A percentile compares a stretch with the other conserved stretches of the same genome.
Evolutionary conservation across 768 basidiomycete genomes (phyloP).

Genomic region (Neoboletus brunneissimus): DNA sequence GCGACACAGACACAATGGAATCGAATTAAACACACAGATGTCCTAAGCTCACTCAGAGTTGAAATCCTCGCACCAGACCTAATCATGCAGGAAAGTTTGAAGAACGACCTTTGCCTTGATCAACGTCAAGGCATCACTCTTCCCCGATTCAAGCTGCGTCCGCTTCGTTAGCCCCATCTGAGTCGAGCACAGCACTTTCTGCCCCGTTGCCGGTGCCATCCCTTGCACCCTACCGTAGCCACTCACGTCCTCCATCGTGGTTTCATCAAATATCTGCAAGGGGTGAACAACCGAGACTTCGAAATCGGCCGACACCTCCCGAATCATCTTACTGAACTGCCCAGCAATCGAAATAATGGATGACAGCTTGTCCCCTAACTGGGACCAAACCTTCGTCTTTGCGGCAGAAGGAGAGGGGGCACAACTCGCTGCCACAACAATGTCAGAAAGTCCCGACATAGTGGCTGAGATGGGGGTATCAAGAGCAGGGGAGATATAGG

Average conservation of each 20-base stretch:
- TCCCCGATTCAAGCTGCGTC: neutral
- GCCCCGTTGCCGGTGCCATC: neutral
- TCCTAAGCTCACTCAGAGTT: neutral
- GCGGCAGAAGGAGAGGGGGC: neutral
- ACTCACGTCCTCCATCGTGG: slow-evolving; percentile 11
- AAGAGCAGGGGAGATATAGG: neutral
- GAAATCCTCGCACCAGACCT: neutral
- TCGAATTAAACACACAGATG: neutral
- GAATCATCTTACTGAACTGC: slow-evolving; percentile 6
- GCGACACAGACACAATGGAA: neutral
- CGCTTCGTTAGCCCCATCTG: slow-evolving; percentile 14
- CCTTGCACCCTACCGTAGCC: neutral
- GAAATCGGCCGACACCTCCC: slow-evolving; percentile 11
- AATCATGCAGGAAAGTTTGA: slow-evolving; percentile 5
- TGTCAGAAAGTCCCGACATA: slow-evolving; percentile 1
- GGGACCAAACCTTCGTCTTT: neutral
- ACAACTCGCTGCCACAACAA: slow-evolving; percentile 10
- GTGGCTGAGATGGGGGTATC: neutral
- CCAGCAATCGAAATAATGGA: slow-evolving; percentile 3
- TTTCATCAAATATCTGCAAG: neutral
- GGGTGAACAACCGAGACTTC: neutral
- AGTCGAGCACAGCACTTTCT: slow-evolving; percentile 13
- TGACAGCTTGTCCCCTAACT: slow-evolving; percentile 2
- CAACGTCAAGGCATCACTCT: neutral
- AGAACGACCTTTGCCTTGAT: slow-evolving; percentile 12